Conservation (phyloP, 2,329 filamentous ascomycete species). For the Xylariaceae sp. region DNA sequence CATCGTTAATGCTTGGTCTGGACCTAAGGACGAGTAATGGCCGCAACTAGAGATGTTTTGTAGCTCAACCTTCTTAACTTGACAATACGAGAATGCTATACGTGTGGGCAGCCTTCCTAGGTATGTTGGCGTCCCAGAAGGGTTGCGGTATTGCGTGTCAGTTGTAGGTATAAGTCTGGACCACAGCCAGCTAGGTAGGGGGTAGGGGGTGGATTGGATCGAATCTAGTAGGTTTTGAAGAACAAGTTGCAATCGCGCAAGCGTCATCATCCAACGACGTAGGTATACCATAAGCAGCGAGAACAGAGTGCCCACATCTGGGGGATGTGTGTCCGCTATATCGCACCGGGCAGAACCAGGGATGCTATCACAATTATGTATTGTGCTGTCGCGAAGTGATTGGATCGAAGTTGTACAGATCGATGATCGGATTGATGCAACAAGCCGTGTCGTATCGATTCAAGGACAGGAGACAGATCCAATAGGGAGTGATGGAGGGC, state of each 20-base stretch:
- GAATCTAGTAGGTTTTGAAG: conserved; percentile 7
- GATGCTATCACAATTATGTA: neutral
- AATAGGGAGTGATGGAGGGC: conserved; percentile 15
- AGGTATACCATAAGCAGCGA: conserved; percentile 11
- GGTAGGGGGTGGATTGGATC: conserved; percentile 4
- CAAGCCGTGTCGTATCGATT: conserved; percentile 11
- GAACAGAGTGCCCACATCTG: conserved; percentile 8
- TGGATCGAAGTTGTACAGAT: conserved; percentile 18
- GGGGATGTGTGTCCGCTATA: conserved; percentile 16
- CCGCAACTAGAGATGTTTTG: neutral
- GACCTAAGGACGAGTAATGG: neutral
- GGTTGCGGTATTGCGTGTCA: conserved; percentile 6
- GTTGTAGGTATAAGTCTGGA: neutral
- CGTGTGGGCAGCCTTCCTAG: neutral
- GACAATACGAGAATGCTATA: neutral
- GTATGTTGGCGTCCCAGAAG: neutral
- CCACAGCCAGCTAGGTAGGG: neutral
- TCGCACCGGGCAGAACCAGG: conserved; percentile 13
- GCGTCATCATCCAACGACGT: conserved; percentile 13
- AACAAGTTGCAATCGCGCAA: conserved; percentile 13
- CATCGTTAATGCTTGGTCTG: conserved; percentile 9
- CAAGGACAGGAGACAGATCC: conserved; percentile 6
- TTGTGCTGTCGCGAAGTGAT: conserved; percentile 18
- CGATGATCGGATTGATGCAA: conserved; percentile 14
- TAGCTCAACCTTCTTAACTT: neutral